phyloP scores from a whole-genome alignment of 352 stramenopile species.

The Globisporangium viniferum region DNA sequence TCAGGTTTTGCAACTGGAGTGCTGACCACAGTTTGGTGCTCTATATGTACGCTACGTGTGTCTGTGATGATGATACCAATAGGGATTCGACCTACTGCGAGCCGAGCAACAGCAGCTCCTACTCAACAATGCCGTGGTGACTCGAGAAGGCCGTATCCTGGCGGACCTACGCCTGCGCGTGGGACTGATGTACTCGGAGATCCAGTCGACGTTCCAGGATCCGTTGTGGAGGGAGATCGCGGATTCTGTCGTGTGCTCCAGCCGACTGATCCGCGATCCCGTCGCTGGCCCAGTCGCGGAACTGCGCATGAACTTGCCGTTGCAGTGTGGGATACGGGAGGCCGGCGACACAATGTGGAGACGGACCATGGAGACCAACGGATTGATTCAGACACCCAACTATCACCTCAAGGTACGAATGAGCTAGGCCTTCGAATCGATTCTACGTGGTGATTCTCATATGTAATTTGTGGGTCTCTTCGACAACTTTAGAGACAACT shows the following conservation, averaged over 20 bases:
- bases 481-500: too few relatives aligned
- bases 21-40: too few relatives aligned
- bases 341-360: slow-evolving; percentile 1
- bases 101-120: slow-evolving; percentile 7
- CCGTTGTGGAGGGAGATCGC: not conserved
- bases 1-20: too few relatives aligned
- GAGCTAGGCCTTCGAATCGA: too few relatives aligned
- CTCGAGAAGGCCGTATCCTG: not conserved
- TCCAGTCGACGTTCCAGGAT: not conserved
- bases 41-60: too few relatives aligned
- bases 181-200: not conserved
- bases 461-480: too few relatives aligned
- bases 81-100: not conserved
- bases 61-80: not conserved
- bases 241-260: not conserved
- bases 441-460: too few relatives aligned
- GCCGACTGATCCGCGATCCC: not conserved
- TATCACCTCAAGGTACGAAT: slow-evolving; percentile 5
- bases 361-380: not conserved
- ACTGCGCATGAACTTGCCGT: slow-evolving; percentile 2
- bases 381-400: not conserved
- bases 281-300: not conserved
- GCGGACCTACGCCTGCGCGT: not conserved
- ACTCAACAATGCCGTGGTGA: not conserved
- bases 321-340: not conserved